Conservation (phyloP, 345 rosid species). For the Hibiscus tridactylites region DNA sequence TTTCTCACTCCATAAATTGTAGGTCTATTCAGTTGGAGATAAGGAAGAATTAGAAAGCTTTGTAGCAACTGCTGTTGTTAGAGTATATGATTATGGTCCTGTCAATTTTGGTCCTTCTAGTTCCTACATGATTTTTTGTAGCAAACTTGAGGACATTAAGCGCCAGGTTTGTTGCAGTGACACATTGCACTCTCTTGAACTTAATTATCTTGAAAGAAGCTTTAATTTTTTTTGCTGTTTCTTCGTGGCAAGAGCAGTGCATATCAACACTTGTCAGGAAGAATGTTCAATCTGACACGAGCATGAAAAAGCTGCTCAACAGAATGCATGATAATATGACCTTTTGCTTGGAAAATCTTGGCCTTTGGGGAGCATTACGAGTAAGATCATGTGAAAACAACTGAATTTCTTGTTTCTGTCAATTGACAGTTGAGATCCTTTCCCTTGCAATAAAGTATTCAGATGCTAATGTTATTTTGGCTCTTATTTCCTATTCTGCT, state of each 20-base stretch:
- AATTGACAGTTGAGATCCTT: neutral
- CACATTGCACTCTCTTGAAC: constrained; percentile 6
- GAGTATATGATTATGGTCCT: constrained; percentile 53
- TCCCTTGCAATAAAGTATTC: neutral
- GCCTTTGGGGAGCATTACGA: constrained; percentile 75
- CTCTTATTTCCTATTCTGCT: neutral
- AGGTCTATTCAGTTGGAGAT: constrained; percentile 78
- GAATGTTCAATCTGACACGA: constrained; percentile 38
- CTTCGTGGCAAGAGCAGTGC: constrained; percentile 48
- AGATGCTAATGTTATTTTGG: neutral
- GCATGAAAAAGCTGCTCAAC: constrained; percentile 42
- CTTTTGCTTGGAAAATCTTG: constrained; percentile 59
- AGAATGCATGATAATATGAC: constrained; percentile 65
- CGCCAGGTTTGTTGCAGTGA: constrained; percentile 39
- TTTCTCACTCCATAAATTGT: neutral
- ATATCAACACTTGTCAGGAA: constrained; percentile 35
- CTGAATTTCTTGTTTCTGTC: constrained; percentile 6
- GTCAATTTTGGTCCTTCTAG: constrained; percentile 23
- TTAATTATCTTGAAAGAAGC: constrained; percentile 14
- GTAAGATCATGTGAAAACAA: constrained; percentile 32
- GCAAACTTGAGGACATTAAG: constrained; percentile 46
- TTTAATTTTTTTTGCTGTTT: constrained; percentile 14
- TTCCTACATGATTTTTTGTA: constrained; percentile 18
- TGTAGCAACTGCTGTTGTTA: constrained; percentile 64
- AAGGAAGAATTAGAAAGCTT: constrained; percentile 50